Percentiles rank a stretch among this genome's conserved stretches.
phyloP scores from a whole-genome alignment of 2,329 filamentous ascomycete genomes.

The Cladosporium sp. region DNA sequence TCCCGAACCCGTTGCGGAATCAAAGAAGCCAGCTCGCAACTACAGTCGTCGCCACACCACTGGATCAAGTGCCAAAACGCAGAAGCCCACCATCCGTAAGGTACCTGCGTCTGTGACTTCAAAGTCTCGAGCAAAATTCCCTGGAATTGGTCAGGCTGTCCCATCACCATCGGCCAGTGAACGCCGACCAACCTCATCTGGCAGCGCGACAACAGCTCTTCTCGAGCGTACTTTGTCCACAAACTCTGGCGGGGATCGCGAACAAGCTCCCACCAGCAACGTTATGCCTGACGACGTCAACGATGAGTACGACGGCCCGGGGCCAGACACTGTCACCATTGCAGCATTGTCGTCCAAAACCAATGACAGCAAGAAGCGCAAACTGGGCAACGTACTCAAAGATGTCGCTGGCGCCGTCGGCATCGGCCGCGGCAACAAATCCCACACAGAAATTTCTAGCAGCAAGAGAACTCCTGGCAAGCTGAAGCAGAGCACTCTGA shows the following conservation, averaged over 20 bases:
- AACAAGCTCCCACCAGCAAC: not conserved
- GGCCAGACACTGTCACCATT: conserved; percentile 8
- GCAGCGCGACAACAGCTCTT: conserved; percentile 13
- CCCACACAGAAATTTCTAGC: conserved; percentile 3
- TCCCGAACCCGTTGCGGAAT: not conserved
- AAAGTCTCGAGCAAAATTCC: not conserved
- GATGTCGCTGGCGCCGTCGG: conserved; percentile 13
- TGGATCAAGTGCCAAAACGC: not conserved
- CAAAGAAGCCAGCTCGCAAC: conserved; percentile 13
- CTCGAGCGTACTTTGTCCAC: conserved; percentile 12
- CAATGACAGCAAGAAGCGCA: conserved; percentile 12
- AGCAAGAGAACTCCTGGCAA: conserved; percentile 2
- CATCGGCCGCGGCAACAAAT: conserved; percentile 17
- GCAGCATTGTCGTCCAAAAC: not conserved
- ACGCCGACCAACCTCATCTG: conserved; percentile 7
- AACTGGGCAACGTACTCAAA: conserved; percentile 8
- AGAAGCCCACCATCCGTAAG: conserved; percentile 8
- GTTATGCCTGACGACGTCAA: not conserved
- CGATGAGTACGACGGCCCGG: not conserved
- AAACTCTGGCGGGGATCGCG: not conserved
- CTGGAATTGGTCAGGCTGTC: not conserved
- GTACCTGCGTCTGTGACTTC: not conserved
- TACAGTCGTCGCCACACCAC: conserved; percentile 1
- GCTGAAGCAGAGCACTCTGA: conserved; percentile 23
- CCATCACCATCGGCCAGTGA: conserved; percentile 8